phyloP scores from a whole-genome alignment of 129 eudicot species.

The Chrysanthemum seticuspe region DNA sequence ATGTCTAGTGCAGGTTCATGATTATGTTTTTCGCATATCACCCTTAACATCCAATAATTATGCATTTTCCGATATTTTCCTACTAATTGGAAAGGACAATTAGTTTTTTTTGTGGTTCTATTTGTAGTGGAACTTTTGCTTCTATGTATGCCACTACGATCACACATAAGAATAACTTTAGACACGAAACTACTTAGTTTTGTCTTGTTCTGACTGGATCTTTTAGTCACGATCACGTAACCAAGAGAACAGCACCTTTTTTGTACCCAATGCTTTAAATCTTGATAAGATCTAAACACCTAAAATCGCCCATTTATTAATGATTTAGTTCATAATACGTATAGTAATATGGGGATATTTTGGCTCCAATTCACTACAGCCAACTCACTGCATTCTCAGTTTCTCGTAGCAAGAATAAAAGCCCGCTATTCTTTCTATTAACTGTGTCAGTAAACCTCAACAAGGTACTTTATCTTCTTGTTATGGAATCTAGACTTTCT shows the following conservation, averaged over 20 bases:
- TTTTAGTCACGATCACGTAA: not conserved
- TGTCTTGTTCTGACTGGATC: not conserved
- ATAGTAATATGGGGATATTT: too few relatives aligned
- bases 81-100: conserved; percentile 18
- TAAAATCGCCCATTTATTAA: not conserved
- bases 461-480: too few relatives aligned
- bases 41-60: conserved; percentile 17
- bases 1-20: conserved; percentile 25
- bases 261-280: not conserved
- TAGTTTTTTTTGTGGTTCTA: conserved; percentile 6
- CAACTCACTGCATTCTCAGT: too few relatives aligned
- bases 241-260: not conserved
- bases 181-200: not conserved
- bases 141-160: conserved; percentile 2
- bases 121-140: conserved; percentile 14
- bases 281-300: not conserved
- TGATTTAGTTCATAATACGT: too few relatives aligned
- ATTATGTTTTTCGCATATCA: conserved; percentile 27
- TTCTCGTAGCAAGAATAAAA: too few relatives aligned
- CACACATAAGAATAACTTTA: not conserved
- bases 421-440: too few relatives aligned
- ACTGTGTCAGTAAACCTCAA: too few relatives aligned
- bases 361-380: too few relatives aligned
- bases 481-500: too few relatives aligned
- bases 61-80: conserved; percentile 8